Base-by-base conservation (phyloP, 2,329 filamentous ascomycete species). In the Escovopsis weberi region DNA sequence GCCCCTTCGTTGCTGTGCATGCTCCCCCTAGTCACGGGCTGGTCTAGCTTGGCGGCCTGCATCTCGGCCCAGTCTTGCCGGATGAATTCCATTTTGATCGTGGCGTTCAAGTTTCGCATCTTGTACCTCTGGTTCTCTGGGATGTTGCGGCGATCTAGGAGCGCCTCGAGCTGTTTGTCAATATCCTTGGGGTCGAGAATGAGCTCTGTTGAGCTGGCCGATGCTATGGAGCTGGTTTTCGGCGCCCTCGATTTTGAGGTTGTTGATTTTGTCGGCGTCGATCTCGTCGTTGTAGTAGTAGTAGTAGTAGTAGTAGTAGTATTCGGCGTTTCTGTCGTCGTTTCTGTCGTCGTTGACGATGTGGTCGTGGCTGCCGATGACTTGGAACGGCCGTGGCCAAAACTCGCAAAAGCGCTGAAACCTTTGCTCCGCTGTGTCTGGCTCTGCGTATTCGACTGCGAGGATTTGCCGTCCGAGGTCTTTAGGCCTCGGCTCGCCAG, bases 41-140 rank as follows among this genome's bases (percentile, higher is more conserved):
- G 59, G 47, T 66, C 55, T 58, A 63, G 54, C 57, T 63, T 63
- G 51, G 67, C 64, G 42, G 71, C 69, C 59, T 68, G 66, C 61
- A 72, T 79, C 58, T 82, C 82, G 6, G 75, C 77, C 69, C 84
- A 85, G 58, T 95, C 85, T 59, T 94, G 88, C 42, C 82, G 80
- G 53, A 96, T 87, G 54, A 98, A 93, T 56, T 96, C 88, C 57
- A 87, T 85, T 64, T 98, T 98, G 66, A 96, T 88, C 33, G 84
- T 82, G 50, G 85, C 74, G 48, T 85, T 86, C 46, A 98, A 68
- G 44, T 80, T 88, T 38, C 89, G 77, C 87, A 98, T 95, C 65
- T 93, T 93, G 60, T 89, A 86, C 43, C 89, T 75, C 69, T 94
- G 87, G 49, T 94, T 84, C 55, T 93, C 85, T 3, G 89, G 88